phyloP scores from a whole-genome alignment of 176 grass and related monocot species.

The Aegilops tauschii region DNA sequence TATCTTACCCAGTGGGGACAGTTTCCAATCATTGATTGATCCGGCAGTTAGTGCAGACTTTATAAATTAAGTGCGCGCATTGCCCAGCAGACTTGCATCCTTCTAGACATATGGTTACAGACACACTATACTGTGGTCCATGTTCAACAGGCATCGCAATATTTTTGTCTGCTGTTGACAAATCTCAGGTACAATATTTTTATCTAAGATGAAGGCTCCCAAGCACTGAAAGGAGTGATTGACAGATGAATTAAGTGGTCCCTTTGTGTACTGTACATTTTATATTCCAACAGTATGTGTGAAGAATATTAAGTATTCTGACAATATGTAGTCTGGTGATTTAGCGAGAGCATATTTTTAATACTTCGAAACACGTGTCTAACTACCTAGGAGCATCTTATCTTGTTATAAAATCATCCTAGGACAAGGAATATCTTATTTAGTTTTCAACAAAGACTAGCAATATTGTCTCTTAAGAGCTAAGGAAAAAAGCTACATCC shows the following conservation, averaged over 20 bases:
- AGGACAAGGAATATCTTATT: conserved; percentile 17
- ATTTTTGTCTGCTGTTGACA: conserved; percentile 21
- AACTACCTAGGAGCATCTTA: conserved; percentile 6
- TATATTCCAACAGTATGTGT: background rate
- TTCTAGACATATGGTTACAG: conserved; percentile 6
- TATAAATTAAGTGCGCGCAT: conserved; percentile 24
- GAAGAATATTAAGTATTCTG: conserved; percentile 16
- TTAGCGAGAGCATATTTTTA: conserved; percentile 13
- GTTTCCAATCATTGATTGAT: conserved; percentile 41
- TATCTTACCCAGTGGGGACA: conserved; percentile 34
- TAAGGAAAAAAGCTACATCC: background rate
- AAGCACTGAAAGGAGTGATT: background rate
- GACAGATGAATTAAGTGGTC: conserved; percentile 27
- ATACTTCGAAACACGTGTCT: conserved; percentile 26
- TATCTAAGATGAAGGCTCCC: conserved; percentile 1
- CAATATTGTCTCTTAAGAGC: conserved; percentile 14
- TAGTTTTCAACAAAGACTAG: background rate
- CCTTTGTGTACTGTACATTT: conserved; percentile 6
- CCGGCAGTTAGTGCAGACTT: conserved; percentile 2
- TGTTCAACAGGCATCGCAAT: conserved; percentile 23
- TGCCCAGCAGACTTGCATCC: conserved; percentile 19
- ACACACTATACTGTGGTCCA: conserved; percentile 36
- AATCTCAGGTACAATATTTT: conserved; percentile 15
- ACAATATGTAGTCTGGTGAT: background rate
- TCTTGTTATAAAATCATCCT: background rate